Conservation (phyloP, 2,329 filamentous ascomycete species). For the Ceratocystis eucalypticola region DNA sequence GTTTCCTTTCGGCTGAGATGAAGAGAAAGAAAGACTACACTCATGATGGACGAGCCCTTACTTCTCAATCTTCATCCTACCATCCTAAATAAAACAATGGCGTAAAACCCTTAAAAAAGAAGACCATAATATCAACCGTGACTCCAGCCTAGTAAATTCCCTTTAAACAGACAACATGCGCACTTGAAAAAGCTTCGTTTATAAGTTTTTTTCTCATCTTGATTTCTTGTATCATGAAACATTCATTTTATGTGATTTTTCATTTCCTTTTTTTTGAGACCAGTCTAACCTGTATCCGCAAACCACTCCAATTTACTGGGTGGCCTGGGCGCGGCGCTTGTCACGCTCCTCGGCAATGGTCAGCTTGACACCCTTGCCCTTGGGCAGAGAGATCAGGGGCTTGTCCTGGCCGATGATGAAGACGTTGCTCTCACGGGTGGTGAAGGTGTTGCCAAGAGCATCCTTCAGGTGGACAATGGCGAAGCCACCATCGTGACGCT, state of each 20-base stretch:
- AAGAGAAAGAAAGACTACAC: too few relatives aligned
- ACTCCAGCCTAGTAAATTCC: too few relatives aligned
- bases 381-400: slow-evolving; percentile 98
- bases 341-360: slow-evolving; percentile 98
- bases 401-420: slow-evolving; percentile 98
- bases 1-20: too few relatives aligned
- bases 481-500: slow-evolving; percentile 99
- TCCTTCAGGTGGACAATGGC: slow-evolving; percentile 99
- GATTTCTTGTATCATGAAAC: slow-evolving; percentile 1
- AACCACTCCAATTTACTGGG: slow-evolving; percentile 33
- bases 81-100: too few relatives aligned
- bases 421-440: slow-evolving; percentile 98
- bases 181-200: slow-evolving; percentile 11
- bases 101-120: too few relatives aligned
- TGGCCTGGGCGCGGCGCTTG: slow-evolving; percentile 63
- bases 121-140: too few relatives aligned
- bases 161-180: background rate
- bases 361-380: slow-evolving; percentile 99
- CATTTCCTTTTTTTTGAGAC: slow-evolving; percentile 14
- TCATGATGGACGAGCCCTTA: too few relatives aligned
- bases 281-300: slow-evolving; percentile 2
- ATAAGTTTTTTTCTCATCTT: slow-evolving; percentile 14
- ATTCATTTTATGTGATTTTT: slow-evolving; percentile 11
- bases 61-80: too few relatives aligned
- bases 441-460: slow-evolving; percentile 99